Conservation (phyloP, 2,329 filamentous ascomycete species). For the Coniochaeta hoffmannii region DNA sequence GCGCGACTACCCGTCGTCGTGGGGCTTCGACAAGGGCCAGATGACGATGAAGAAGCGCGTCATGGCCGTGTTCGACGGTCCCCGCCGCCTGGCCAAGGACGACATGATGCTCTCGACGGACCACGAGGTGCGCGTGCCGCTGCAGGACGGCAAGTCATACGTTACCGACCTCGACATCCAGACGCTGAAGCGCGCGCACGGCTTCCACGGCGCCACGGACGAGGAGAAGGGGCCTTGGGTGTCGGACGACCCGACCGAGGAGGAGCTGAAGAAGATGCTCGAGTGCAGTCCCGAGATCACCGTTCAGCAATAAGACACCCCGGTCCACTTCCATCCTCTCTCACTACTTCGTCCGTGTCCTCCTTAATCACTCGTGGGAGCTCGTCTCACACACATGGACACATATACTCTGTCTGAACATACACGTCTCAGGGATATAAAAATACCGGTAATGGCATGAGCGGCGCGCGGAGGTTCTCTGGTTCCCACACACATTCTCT, state of each 20-base stretch:
- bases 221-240: constrained; percentile 86
- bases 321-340: not conserved
- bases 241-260: constrained; percentile 60
- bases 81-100: constrained; percentile 85
- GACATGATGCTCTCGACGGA: constrained; percentile 98
- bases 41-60: constrained; percentile 99
- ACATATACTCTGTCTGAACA: constrained; percentile 1
- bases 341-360: not conserved
- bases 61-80: constrained; percentile 84
- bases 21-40: constrained; percentile 86
- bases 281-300: constrained; percentile 29
- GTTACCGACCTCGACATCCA: constrained; percentile 91
- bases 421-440: not conserved
- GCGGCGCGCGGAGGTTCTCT: constrained; percentile 13
- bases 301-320: constrained; percentile 7
- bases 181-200: constrained; percentile 81
- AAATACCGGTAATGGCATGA: constrained; percentile 12
- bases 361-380: constrained; percentile 1
- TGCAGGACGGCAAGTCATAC: constrained; percentile 69
- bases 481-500: constrained; percentile 6
- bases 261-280: constrained; percentile 54
- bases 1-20: constrained; percentile 87
- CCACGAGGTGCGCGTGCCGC: constrained; percentile 81
- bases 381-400: not conserved
- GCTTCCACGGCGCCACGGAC: constrained; percentile 68